phyloP scores from a whole-genome alignment of 2,329 filamentous ascomycete genomes.

The Periconia sp. region DNA sequence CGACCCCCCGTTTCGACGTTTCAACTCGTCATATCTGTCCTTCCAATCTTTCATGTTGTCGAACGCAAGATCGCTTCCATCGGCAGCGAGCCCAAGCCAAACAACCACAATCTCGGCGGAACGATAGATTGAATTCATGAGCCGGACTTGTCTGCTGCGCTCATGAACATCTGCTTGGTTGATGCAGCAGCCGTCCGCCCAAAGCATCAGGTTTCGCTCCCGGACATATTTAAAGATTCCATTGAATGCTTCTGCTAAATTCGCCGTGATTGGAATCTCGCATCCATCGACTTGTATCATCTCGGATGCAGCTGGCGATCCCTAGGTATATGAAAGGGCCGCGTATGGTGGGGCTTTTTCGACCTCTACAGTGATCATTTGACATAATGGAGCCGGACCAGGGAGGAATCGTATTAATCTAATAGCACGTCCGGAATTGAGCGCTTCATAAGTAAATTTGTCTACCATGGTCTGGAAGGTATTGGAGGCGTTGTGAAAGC shows the following conservation, averaged over 20 bases:
- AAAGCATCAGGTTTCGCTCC: neutral
- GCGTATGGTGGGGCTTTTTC: conserved; percentile 16
- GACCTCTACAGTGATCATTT: conserved; percentile 13
- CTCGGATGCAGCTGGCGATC: neutral
- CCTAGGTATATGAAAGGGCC: conserved; percentile 15
- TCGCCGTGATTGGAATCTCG: neutral
- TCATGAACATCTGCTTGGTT: conserved; percentile 5
- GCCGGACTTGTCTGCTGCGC: conserved; percentile 6
- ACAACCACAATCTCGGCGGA: conserved; percentile 10
- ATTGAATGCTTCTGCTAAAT: conserved; percentile 1
- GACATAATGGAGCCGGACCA: neutral
- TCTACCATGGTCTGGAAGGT: no score
- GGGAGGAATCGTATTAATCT: neutral
- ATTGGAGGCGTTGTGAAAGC: no score
- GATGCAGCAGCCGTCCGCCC: conserved; percentile 6
- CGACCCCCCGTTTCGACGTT: neutral
- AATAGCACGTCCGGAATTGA: no score
- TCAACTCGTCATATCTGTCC: neutral
- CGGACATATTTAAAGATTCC: neutral
- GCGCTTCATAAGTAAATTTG: no score
- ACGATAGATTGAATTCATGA: conserved; percentile 18
- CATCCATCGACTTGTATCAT: neutral
- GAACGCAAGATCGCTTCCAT: conserved; percentile 12
- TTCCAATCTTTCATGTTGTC: conserved; percentile 11
- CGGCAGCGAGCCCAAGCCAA: conserved; percentile 13